Evolutionary conservation across 108 stramenopile species (phyloP).

Genomic region (Nitzschia inconspicua): DNA sequence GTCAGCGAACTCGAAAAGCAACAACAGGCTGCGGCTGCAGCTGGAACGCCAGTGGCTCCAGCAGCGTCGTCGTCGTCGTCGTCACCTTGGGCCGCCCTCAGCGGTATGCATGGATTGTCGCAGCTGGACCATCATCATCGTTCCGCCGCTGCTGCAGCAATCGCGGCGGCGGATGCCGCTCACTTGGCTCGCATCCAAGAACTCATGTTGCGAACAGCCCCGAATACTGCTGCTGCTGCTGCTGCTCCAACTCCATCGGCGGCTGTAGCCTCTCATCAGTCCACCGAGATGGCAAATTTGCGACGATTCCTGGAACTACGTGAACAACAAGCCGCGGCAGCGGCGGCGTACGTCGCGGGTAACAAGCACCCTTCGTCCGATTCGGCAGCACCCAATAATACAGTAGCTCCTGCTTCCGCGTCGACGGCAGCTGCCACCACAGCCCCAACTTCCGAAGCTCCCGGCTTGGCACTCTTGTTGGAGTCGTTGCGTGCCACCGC

Average conservation of each 20-base stretch:
- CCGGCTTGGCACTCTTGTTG: constrained; percentile 3
- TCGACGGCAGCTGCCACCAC: neutral
- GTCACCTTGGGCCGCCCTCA: neutral
- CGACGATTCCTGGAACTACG: neutral
- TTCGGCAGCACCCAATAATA: too few relatives aligned
- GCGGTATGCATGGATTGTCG: neutral
- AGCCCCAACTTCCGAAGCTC: neutral
- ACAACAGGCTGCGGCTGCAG: neutral
- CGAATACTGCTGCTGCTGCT: neutral
- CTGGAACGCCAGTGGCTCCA: neutral
- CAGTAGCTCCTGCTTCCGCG: too few relatives aligned
- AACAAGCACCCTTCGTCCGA: neutral
- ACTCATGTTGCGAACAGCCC: neutral
- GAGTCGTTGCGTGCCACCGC: constrained; percentile 10
- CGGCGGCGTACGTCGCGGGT: neutral
- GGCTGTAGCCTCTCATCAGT: neutral
- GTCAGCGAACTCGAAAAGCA: constrained; percentile 6
- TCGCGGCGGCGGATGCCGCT: neutral
- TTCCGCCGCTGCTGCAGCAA: neutral
- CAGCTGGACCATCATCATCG: neutral
- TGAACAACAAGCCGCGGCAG: neutral
- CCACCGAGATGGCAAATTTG: neutral
- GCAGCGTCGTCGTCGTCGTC: neutral
- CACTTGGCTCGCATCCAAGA: constrained; percentile 7
- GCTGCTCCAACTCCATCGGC: neutral